Conservation (phyloP, 371 early-diverging fungal genomes). For the Batkoa obscura region DNA sequence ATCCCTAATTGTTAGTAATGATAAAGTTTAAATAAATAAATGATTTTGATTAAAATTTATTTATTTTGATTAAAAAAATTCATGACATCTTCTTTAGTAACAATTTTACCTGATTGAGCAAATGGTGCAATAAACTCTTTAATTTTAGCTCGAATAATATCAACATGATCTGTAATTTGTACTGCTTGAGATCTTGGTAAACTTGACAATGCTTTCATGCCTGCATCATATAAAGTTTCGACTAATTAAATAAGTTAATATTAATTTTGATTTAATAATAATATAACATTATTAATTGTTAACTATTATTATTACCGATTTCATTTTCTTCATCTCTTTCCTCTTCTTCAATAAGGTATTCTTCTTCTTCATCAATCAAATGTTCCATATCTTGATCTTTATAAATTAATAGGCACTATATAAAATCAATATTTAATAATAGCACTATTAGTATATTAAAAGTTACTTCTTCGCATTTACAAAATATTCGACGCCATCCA, state of each 20-base stretch:
- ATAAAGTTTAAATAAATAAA: too few relatives aligned
- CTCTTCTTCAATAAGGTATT: not conserved
- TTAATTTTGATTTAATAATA: not conserved
- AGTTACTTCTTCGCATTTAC: too few relatives aligned
- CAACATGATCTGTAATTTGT: not conserved
- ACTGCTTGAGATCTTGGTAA: not conserved
- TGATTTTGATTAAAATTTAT: too few relatives aligned
- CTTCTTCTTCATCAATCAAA: not conserved
- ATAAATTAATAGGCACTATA: not conserved
- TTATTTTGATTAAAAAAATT: constrained; percentile 35
- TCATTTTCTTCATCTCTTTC: too few relatives aligned
- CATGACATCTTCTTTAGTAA: constrained; percentile 51
- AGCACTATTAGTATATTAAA: too few relatives aligned
- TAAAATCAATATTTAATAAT: too few relatives aligned
- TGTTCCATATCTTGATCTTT: not conserved
- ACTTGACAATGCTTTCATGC: not conserved
- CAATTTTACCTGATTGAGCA: constrained; percentile 43
- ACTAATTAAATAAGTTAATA: not conserved
- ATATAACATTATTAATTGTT: too few relatives aligned
- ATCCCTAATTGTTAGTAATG: too few relatives aligned
- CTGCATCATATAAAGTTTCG: not conserved
- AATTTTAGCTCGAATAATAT: constrained; percentile 21
- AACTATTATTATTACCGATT: too few relatives aligned
- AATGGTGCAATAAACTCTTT: constrained; percentile 44
- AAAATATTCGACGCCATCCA: too few relatives aligned